Evolutionary conservation across 2,329 filamentous ascomycete species (phyloP).

Genomic region (Tolypocladium nubicola): DNA sequence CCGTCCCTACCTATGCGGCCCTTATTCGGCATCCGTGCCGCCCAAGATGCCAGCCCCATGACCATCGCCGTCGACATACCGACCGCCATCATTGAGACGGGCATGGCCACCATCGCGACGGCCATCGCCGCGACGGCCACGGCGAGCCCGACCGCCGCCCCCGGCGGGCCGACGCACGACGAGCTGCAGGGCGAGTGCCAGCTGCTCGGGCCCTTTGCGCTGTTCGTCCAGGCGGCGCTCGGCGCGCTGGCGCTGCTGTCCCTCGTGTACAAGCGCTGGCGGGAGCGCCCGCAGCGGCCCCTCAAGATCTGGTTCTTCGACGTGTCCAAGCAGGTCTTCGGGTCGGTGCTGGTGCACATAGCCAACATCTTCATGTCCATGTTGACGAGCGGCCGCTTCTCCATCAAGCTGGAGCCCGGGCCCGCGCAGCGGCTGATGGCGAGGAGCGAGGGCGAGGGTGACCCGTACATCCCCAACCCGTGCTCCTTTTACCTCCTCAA

Average conservation of each 20-base stretch:
- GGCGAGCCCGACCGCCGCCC: constrained; percentile 14
- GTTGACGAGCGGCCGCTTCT: constrained; percentile 80
- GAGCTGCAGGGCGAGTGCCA: constrained; percentile 66
- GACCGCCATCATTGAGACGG: constrained; percentile 1
- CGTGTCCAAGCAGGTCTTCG: constrained; percentile 93
- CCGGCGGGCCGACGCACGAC: constrained; percentile 15
- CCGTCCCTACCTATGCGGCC: neutral
- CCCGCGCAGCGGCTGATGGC: constrained; percentile 25
- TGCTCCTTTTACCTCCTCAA: constrained; percentile 96
- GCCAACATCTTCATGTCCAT: constrained; percentile 95
- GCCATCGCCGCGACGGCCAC: constrained; percentile 15
- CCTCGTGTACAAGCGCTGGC: constrained; percentile 86
- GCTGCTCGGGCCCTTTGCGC: constrained; percentile 80
- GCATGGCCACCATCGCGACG: constrained; percentile 7
- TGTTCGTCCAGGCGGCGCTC: constrained; percentile 80
- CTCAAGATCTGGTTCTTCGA: constrained; percentile 98
- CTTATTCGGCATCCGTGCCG: neutral
- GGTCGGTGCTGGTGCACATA: constrained; percentile 80
- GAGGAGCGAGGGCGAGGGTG: constrained; percentile 36
- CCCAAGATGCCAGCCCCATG: neutral
- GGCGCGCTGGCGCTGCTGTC: constrained; percentile 74
- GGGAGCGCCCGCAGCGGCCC: constrained; percentile 82
- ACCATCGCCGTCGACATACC: constrained; percentile 8
- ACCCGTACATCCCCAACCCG: constrained; percentile 68
- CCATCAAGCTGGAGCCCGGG: constrained; percentile 45